Base-by-base conservation (phyloP, 768 basidiomycete genomes). In the Mycena leptocephala region DNA sequence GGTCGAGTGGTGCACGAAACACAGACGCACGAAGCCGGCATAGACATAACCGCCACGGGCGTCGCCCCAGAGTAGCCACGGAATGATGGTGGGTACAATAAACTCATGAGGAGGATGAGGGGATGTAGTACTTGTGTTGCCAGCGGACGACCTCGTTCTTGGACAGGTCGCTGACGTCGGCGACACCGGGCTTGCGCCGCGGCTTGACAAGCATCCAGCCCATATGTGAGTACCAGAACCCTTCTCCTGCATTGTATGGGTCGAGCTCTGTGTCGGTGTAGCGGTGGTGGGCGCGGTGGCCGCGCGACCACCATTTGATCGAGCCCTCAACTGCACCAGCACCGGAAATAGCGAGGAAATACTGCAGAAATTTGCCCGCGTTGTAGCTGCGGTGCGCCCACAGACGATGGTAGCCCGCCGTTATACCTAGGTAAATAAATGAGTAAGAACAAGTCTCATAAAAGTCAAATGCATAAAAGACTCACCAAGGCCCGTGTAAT, bases 291-390 rank as follows among this genome's bases (percentile, higher is more conserved):
- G 98, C 98, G 75, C 98, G 95, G 89, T 99, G 98, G 61, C 97
- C 97, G 66, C 98, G 92, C 26, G 94, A 94, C 98, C 98, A 99
- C 98, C 98, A 99, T 84, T 96, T 95, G 87, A 99, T 98, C 26
- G 97, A 98, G 11, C 98, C 98, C 82, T 99, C 92, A 59, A 98
- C 95, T 6, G 98, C 97, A 61, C 98, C 98, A 2, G 96, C 94
- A 64, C 98, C 98, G 13, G 93, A 90, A 24, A 95, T 80, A 30
- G 97, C 96, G 61, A 99, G 92, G 77, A 91, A 86, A 82, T 96
- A 98, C 83, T 99, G 94, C 16, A 99, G 87, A 20, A 95, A 94
- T 74, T 90, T 89, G 5, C 95, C 93, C 43, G 98, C 98, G 82
- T 98, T 99, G 85, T 98, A 99, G 0, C 96, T 90, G 71, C 98